phyloP scores from a whole-genome alignment of 768 basidiomycete genomes.

The Paxillus rubicundulus region DNA sequence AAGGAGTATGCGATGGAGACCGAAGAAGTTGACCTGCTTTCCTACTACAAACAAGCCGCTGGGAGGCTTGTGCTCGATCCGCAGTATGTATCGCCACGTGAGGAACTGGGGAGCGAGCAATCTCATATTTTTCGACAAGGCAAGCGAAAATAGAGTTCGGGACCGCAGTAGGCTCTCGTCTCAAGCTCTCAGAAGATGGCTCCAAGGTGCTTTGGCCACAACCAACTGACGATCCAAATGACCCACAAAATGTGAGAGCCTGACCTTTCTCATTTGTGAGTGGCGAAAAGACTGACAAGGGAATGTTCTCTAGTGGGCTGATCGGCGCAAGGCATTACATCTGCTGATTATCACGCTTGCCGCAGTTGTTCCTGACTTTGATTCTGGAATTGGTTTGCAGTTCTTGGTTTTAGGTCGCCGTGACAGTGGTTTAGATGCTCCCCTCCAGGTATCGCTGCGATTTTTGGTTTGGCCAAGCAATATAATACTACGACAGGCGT shows the following conservation, averaged over 20 bases:
- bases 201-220: conserved; percentile 55
- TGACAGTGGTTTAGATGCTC: background rate
- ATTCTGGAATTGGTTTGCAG: conserved; percentile 47
- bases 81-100: conserved; percentile 36
- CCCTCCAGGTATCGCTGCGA: conserved; percentile 43
- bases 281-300: background rate
- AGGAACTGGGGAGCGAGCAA: background rate
- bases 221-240: conserved; percentile 46
- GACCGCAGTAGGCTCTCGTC: conserved; percentile 39
- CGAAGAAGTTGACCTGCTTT: conserved; percentile 32
- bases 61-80: conserved; percentile 65
- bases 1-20: background rate
- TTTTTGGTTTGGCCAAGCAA: conserved; percentile 46
- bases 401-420: background rate
- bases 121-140: conserved; percentile 19
- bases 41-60: conserved; percentile 53
- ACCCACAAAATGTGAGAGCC: conserved; percentile 50
- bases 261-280: background rate
- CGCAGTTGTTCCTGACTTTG: conserved; percentile 54
- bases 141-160: conserved; percentile 52
- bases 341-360: conserved; percentile 50
- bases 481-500: conserved; percentile 45
- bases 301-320: conserved; percentile 39
- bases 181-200: conserved; percentile 47
- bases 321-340: conserved; percentile 43